Conservation (phyloP, 139 green algal species). For the Raphidocelis subcapitata region DNA sequence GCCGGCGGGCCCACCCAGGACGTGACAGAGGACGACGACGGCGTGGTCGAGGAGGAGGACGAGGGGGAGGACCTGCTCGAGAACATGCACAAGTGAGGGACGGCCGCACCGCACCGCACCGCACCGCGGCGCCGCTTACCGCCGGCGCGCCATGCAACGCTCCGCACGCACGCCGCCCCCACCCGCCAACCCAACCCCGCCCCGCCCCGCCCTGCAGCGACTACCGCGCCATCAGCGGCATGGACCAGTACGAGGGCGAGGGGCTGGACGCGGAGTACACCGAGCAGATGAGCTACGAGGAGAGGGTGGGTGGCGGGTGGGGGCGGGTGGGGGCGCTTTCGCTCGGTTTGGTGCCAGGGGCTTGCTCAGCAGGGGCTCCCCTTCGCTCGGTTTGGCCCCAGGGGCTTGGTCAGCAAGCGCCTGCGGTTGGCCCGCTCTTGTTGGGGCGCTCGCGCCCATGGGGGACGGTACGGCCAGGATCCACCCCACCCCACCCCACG, state of each 20-base stretch:
- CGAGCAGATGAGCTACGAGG: conserved; percentile 36
- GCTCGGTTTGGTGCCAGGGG: neutral
- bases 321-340: neutral
- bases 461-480: too few species aligned
- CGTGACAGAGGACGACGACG: conserved; percentile 33
- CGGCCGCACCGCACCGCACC: neutral
- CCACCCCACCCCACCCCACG: too few species aligned
- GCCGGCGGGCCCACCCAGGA: conserved; percentile 28
- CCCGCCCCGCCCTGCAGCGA: conserved; percentile 70
- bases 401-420: too few species aligned
- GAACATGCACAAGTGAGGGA: conserved; percentile 66
- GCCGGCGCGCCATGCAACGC: neutral
- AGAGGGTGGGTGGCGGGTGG: conserved; percentile 64
- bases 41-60: conserved; percentile 52
- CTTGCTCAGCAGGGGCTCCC: too few species aligned
- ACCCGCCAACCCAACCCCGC: neutral
- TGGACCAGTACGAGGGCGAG: conserved; percentile 91
- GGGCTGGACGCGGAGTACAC: conserved; percentile 72
- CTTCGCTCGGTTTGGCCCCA: too few species aligned
- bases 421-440: too few species aligned
- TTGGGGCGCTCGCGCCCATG: too few species aligned
- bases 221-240: conserved; percentile 82
- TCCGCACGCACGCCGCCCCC: neutral
- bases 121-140: neutral
- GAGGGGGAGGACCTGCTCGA: conserved; percentile 91